A percentile compares a stretch with the other conserved stretches of the same genome.
Evolutionary conservation across 768 basidiomycete genomes (phyloP).

Genomic region (Suillus variegatus): DNA sequence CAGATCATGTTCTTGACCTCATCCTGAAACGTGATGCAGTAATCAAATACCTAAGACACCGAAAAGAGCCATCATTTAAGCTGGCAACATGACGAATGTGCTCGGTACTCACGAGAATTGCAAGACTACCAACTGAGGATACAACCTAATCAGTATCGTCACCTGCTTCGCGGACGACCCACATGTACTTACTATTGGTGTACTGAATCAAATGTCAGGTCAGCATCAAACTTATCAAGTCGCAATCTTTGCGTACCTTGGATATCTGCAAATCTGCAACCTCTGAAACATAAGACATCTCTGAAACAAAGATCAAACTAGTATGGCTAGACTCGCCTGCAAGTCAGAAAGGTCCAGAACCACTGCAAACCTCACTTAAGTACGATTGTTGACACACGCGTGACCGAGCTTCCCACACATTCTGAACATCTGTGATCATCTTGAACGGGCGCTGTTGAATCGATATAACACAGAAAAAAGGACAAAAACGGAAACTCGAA

Average conservation of each 20-base stretch:
- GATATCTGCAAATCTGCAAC: constrained; percentile 17
- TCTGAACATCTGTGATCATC: background rate
- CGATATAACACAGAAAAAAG: background rate
- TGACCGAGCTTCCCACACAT: background rate
- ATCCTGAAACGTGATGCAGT: constrained; percentile 12
- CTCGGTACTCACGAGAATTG: constrained; percentile 17
- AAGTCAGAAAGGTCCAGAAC: background rate
- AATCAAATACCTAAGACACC: constrained; percentile 10
- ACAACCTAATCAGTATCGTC: background rate
- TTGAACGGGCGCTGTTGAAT: background rate
- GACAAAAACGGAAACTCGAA: background rate
- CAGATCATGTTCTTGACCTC: constrained; percentile 5
- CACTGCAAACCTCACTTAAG: background rate
- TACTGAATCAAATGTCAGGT: constrained; percentile 11
- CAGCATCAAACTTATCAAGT: background rate
- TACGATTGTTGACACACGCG: background rate
- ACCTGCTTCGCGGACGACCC: background rate
- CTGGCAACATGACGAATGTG: background rate
- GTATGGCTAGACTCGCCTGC: background rate
- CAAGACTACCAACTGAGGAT: constrained; percentile 16
- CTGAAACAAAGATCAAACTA: background rate
- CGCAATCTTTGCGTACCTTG: constrained; percentile 11
- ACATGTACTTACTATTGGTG: constrained; percentile 14
- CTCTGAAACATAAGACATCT: constrained; percentile 3
- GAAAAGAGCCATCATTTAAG: background rate